These are phyloP conservation scores for Claviceps lovelessii DNA, from an alignment of 2,329 filamentous ascomycete genomes.

Conservation along the genomic window DNA sequence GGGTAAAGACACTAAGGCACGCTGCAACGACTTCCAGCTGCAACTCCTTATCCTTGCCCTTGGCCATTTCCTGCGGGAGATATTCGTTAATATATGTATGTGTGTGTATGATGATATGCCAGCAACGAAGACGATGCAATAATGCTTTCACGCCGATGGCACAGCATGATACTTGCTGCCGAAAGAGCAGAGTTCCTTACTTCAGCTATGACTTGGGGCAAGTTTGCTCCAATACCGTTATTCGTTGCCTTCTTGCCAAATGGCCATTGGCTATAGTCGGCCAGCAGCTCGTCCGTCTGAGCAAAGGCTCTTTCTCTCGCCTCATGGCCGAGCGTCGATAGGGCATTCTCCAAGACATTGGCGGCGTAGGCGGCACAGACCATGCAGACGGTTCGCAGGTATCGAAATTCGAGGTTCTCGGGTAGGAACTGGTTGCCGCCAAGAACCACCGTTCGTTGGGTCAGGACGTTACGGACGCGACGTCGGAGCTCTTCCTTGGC, in stretches of 20 bases:
- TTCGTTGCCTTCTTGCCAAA: constrained; percentile 72
- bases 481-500: constrained; percentile 95
- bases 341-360: constrained; percentile 95
- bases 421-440: constrained; percentile 78
- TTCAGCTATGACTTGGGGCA: constrained; percentile 74
- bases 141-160: too few relatives aligned
- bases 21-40: constrained; percentile 95
- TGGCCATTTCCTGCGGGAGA: constrained; percentile 53
- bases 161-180: too few relatives aligned
- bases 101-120: not conserved
- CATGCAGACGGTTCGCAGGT: constrained; percentile 84
- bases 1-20: constrained; percentile 92
- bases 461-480: constrained; percentile 83
- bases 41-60: constrained; percentile 81
- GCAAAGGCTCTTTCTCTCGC: constrained; percentile 87
- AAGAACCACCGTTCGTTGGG: constrained; percentile 84
- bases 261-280: constrained; percentile 95
- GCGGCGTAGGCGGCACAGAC: constrained; percentile 96
- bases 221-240: constrained; percentile 78
- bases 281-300: constrained; percentile 88
- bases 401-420: constrained; percentile 87
- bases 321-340: constrained; percentile 87
- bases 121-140: not conserved
- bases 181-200: constrained; percentile 21
- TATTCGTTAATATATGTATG: not conserved